These are phyloP conservation scores for Chaetomiaceae sp. DNA, from an alignment of 2,329 filamentous ascomycete species.

Conservation along the genomic window DNA sequence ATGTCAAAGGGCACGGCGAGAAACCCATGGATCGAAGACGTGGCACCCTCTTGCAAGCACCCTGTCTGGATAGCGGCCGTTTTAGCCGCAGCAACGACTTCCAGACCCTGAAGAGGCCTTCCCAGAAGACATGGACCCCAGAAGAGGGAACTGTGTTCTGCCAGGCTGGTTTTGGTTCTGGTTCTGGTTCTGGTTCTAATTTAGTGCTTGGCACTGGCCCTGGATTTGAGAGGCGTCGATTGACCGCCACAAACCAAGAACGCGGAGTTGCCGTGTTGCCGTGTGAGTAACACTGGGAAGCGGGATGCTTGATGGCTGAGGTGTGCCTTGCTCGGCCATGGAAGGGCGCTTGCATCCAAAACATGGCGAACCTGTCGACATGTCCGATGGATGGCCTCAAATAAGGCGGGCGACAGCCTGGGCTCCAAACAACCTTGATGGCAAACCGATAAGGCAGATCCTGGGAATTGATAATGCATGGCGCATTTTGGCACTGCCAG, in stretches of 20 bases:
- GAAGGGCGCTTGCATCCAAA: no score
- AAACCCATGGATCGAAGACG: conserved; percentile 1
- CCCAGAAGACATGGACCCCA: neutral
- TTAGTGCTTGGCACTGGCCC: conserved; percentile 2
- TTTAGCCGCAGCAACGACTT: conserved; percentile 2
- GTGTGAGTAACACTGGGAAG: neutral
- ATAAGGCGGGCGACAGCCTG: no score
- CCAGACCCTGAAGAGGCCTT: conserved; percentile 1
- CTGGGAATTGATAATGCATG: no score
- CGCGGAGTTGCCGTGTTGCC: no score
- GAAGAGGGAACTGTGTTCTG: neutral
- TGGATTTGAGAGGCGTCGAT: conserved; percentile 2
- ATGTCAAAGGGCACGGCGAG: neutral
- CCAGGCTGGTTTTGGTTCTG: neutral
- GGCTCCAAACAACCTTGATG: no score
- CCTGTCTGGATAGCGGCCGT: neutral
- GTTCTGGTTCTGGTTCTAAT: neutral
- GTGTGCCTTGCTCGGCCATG: no score
- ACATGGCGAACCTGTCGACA: neutral
- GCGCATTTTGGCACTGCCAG: no score
- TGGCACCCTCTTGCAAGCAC: conserved; percentile 11
- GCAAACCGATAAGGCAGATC: no score
- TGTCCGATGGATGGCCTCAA: no score
- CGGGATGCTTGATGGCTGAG: no score
- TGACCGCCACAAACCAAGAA: conserved; percentile 6